Conservation (phyloP, 2,329 filamentous ascomycete species). For the Colletotrichum cereale region DNA sequence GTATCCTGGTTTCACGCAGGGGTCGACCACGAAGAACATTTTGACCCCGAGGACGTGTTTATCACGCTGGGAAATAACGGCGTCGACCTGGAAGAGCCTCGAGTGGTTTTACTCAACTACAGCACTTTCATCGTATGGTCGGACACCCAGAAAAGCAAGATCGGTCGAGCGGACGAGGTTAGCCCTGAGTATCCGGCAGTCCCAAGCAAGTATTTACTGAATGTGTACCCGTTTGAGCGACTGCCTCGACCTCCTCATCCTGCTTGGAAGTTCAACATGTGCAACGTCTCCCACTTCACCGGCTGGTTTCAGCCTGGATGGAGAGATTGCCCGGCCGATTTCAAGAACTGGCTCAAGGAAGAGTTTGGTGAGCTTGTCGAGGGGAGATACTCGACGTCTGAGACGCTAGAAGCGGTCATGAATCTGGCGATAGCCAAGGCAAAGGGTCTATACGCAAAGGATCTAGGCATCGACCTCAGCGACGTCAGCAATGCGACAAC, state of each 20-base stretch:
- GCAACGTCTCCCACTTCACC: accelerated
- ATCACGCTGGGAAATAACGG: not conserved
- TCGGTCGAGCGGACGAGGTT: not conserved
- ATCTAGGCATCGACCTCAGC: not conserved
- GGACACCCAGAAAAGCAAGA: not conserved
- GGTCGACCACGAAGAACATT: not conserved
- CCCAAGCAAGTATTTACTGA: not conserved
- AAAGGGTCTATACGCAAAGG: not conserved
- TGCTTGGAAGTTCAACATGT: not conserved
- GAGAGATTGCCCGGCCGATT: accelerated
- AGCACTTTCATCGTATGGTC: not conserved
- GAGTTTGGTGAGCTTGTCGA: not conserved
- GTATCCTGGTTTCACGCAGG: not conserved
- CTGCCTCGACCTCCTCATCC: not conserved
- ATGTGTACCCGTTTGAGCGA: not conserved
- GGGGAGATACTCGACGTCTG: not conserved
- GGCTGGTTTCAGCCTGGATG: not conserved
- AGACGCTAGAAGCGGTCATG: not conserved
- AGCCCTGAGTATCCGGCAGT: not conserved
- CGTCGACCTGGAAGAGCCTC: not conserved
- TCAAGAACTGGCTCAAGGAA: not conserved
- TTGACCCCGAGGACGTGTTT: not conserved
- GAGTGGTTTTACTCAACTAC: not conserved
- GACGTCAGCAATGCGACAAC: not conserved
- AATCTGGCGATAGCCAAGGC: not conserved